phyloP scores from a whole-genome alignment of 106 monocot species.

The Acorus gramineus region DNA sequence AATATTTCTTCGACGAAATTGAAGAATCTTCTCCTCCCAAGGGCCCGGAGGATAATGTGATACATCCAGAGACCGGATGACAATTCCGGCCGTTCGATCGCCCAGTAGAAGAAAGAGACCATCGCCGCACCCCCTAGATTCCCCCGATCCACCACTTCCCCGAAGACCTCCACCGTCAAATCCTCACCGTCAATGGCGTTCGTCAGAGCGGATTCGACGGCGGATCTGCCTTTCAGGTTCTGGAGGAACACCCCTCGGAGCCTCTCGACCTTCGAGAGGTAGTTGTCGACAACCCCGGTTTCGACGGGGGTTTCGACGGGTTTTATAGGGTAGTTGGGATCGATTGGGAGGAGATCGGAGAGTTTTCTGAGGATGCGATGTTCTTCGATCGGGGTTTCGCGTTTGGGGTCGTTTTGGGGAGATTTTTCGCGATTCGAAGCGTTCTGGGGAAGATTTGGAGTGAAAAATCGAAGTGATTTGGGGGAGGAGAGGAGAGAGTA shows the following conservation, averaged over 20 bases:
- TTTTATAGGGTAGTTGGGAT: slow-evolving; percentile 7
- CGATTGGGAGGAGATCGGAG: slow-evolving; percentile 31
- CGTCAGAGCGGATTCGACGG: slow-evolving; percentile 51
- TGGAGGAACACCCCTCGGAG: slow-evolving; percentile 75
- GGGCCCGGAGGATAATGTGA: slow-evolving; percentile 49
- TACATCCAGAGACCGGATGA: slow-evolving; percentile 28
- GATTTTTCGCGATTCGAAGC: background rate
- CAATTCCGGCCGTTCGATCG: slow-evolving; percentile 32
- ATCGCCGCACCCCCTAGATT: slow-evolving; percentile 48
- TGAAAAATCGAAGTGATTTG: background rate
- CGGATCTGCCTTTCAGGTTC: slow-evolving; percentile 37
- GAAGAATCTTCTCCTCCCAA: slow-evolving; percentile 82
- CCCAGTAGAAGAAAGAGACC: slow-evolving; percentile 86
- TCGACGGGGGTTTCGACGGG: background rate
- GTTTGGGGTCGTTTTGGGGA: background rate
- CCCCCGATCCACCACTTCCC: slow-evolving; percentile 54
- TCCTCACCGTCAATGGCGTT: slow-evolving; percentile 30
- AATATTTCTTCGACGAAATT: slow-evolving; percentile 37
- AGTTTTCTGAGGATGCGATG: slow-evolving; percentile 34
- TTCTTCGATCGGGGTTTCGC: slow-evolving; percentile 19
- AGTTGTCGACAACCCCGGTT: background rate
- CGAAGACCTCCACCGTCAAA: slow-evolving; percentile 50
- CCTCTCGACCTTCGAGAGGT: slow-evolving; percentile 57
- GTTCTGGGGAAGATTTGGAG: background rate
- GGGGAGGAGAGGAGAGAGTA: background rate